These are phyloP conservation scores for Aspergillus eucalypticola DNA, from an alignment of 2,329 filamentous ascomycete genomes.

Conservation along the genomic window DNA sequence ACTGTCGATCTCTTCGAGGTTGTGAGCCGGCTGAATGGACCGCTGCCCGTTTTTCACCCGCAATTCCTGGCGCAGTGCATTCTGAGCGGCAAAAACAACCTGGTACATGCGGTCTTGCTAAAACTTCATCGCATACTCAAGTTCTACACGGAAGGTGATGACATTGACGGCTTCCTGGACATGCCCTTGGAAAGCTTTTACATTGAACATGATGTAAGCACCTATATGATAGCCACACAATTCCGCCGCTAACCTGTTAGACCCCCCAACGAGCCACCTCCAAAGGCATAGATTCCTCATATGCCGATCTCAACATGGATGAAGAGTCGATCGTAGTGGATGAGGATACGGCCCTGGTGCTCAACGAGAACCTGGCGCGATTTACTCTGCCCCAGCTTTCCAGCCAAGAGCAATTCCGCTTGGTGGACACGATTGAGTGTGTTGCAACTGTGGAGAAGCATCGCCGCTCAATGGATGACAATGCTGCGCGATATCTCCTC, in stretches of 20 bases:
- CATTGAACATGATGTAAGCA: constrained; percentile 46
- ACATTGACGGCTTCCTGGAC: constrained; percentile 74
- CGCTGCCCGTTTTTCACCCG: constrained; percentile 87
- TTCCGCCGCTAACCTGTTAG: constrained; percentile 29
- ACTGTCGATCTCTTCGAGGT: constrained; percentile 75
- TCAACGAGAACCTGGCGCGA: constrained; percentile 75
- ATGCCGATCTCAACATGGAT: constrained; percentile 52
- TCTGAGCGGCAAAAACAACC: constrained; percentile 69
- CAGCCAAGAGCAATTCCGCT: constrained; percentile 79
- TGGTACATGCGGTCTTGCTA: constrained; percentile 73
- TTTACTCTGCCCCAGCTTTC: constrained; percentile 78
- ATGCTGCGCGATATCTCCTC: constrained; percentile 81
- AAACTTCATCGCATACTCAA: constrained; percentile 75
- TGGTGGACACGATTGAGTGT: constrained; percentile 83
- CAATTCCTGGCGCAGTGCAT: constrained; percentile 88
- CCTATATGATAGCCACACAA: background rate
- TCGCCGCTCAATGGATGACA: constrained; percentile 84
- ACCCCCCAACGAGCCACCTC: constrained; percentile 43
- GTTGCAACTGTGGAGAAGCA: constrained; percentile 82
- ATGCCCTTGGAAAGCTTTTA: constrained; percentile 54
- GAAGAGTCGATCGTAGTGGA: constrained; percentile 66
- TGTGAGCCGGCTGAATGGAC: constrained; percentile 80
- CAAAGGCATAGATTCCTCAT: constrained; percentile 54
- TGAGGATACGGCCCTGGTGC: constrained; percentile 66
- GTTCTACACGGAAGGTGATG: constrained; percentile 78